Evolutionary conservation across 371 early-diverging fungal genomes (phyloP), one percentile per base, ranked within the genome.

Genomic region (Syncephalis fuscata): DNA sequence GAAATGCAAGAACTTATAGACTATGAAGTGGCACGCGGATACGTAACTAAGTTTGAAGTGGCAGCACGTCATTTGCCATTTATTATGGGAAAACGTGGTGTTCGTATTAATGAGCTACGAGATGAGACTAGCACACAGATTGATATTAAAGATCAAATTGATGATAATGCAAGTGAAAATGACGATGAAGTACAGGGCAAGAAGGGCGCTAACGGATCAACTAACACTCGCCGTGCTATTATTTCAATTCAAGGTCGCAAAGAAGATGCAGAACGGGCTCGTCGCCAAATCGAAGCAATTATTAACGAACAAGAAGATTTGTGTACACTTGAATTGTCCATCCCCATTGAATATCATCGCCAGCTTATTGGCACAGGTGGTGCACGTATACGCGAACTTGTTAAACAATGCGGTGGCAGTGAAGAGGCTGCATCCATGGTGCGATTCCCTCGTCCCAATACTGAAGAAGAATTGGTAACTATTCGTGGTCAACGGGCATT

Each of bases 351-450:
- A 48, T 60, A 83, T 51, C 90, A 90, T 65, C 74, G 76, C 46
- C 63, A 65, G 52, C 62, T 90, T 55, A 90, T 88, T 48, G 90
- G 90, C 1, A 63, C 80, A 10, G 71, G 69, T 39, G 88, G 88
- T 27, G 52, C 67, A n/a, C 63, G 70, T 40, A 73, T 87, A 44
- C 74, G 78, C 36, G 70, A 72, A 40, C 62, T 85, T 23, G 71
- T 86, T 41, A 65, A 67, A 40, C 58, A 63, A 48, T 67, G 68
- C 16, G 82, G 83, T 42, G 87, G 82, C 3, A 48, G 50, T 39
- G 54, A 60, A 5, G 68, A 41, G n/a, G 63, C 39, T 39, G 59
- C 56, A 43, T 61, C 65, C 43, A 58, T 71, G 53, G 73, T 74
- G 48, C 60, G 63, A 48, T 74, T 76, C 63, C 76, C 76, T 50